Conservation (phyloP, 306 rosid species). For the Vicia faba region DNA sequence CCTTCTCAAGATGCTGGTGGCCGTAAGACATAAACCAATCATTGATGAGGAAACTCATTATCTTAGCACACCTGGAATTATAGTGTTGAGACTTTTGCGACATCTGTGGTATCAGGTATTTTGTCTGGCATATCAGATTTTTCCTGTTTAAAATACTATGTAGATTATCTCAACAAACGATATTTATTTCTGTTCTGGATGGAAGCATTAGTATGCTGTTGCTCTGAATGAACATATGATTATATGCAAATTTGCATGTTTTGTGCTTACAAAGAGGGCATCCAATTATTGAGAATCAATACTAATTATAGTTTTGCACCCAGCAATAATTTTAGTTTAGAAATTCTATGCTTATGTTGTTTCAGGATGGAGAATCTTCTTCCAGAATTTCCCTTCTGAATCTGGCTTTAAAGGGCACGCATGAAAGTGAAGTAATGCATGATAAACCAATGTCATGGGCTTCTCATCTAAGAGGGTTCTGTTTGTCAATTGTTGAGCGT, state of each 20-base stretch:
- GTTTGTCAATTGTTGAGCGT: constrained; percentile 62
- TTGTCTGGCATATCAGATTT: constrained; percentile 35
- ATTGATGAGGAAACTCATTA: constrained; percentile 47
- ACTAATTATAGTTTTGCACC: constrained; percentile 26
- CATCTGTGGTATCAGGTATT: constrained; percentile 78
- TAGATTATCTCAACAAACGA: neutral
- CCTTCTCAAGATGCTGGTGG: constrained; percentile 48
- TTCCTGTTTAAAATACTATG: constrained; percentile 26
- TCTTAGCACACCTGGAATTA: constrained; percentile 69
- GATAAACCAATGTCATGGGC: constrained; percentile 61
- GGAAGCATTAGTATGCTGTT: constrained; percentile 29
- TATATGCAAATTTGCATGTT: constrained; percentile 13
- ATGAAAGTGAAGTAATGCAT: constrained; percentile 45
- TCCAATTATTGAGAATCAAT: constrained; percentile 7
- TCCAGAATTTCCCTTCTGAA: constrained; percentile 55
- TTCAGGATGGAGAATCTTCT: constrained; percentile 66
- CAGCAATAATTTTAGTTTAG: constrained; percentile 12
- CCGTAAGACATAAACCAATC: constrained; percentile 42
- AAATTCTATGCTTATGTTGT: constrained; percentile 38
- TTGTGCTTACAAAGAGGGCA: constrained; percentile 2
- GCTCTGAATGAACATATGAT: constrained; percentile 32
- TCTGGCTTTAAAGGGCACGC: constrained; percentile 44
- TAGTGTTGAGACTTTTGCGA: constrained; percentile 62
- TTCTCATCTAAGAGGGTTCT: constrained; percentile 62
- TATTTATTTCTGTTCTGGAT: constrained; percentile 14